Evolutionary conservation across 176 grass and related monocot genomes (phyloP), one percentile per base, ranked within the genome.

Genomic region (Phyllostachys edulis): DNA sequence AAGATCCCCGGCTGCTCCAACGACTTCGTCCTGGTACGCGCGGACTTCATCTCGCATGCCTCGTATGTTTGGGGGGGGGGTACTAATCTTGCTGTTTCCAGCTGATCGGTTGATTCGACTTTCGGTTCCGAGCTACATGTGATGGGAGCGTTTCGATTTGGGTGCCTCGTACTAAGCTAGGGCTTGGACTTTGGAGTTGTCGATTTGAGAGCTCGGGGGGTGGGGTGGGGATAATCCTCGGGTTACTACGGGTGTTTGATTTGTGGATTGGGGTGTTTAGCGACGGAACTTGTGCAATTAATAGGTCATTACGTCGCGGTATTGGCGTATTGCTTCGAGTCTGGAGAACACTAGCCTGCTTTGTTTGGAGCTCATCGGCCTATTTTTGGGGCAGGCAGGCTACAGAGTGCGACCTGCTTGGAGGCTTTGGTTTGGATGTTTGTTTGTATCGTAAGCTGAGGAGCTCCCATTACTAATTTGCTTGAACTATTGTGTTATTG

Each of bases 1-100:
- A 98, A 98, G 96, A 88, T 94, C 37, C 93, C 91, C 71, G 93
- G 93, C 50, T 98, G 96, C 91, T 88, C 89, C 77, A 98, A 98
- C 82, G 83, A 92, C 80, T 98, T 96, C 83, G 90, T 98, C 40
- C 83, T 98, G 63, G 96, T 98, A 73, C 63, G 55, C 3, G n/a
- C 39, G 3, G 7, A 4, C 34, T 5, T 45, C 40, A 1, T 23
- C 60, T 57, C 10, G 2, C 26, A 2, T 6, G 52, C 11, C 21
- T 37, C 5, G 4, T 26, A 44, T 3, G 0, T 38, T 68, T 5
- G 18, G 49, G 52, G 52, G 18, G 49, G 52, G 52, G 18, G 15
- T 16, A 20, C 18, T 3, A 55, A 21, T 55, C 0, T 20, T 21
- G 16, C 26, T 63, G 41, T 4, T 39, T 29, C 37, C 3, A 38